Evolutionary conservation across 163 green algal genomes (phyloP), one percentile per base, ranked within the genome.

Genomic region (Prototheca stagnorum): DNA sequence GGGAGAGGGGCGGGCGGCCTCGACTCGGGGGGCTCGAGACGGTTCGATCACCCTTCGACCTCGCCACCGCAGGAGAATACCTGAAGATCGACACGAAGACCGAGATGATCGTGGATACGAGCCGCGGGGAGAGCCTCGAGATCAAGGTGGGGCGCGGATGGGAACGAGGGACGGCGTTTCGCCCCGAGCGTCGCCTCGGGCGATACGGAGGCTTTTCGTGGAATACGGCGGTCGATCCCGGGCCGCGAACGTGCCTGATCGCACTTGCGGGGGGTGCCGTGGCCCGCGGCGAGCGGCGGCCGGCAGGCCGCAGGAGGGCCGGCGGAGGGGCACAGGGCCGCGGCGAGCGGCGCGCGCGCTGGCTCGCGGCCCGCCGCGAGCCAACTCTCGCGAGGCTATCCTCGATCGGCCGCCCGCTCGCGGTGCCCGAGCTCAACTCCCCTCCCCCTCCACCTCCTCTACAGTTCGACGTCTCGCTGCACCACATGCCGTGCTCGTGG

Each of bases 391-490:
- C 2, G 7, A 21, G n/a, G 12, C 42, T 33, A 35, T 33, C 16
- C 42, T 31, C 8, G 9, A 12, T 17, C 35, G 7, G n/a, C 16
- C 35, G 14, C n/a, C 40, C 19, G 14, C 2, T 51, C 48, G 39
- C 9, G 7, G 47, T 48, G 19, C 20, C 16, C 11, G 28, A n/a
- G n/a, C n/a, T n/a, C n/a, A n/a, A n/a, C n/a, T n/a, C n/a, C 14
- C 21, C n/a, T 53, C 35, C 35, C 5, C 8, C 5, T 14, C 19
- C 17, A 9, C 5, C 3, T 25, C 22, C 20, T 45, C 24, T 49
- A 51, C 71, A 90, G 75, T 75, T 94, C 35, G 85, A 98, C 59
- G 50, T 97, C 42, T 91, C 77, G 0, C 91, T 95, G 35, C 81
- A 74, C 4, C 61, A 47, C 17, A 71, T 96, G 57, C 72, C 81